phyloP scores from a whole-genome alignment of 1,139 yeast species.

The Suhomyces atakaporum region DNA sequence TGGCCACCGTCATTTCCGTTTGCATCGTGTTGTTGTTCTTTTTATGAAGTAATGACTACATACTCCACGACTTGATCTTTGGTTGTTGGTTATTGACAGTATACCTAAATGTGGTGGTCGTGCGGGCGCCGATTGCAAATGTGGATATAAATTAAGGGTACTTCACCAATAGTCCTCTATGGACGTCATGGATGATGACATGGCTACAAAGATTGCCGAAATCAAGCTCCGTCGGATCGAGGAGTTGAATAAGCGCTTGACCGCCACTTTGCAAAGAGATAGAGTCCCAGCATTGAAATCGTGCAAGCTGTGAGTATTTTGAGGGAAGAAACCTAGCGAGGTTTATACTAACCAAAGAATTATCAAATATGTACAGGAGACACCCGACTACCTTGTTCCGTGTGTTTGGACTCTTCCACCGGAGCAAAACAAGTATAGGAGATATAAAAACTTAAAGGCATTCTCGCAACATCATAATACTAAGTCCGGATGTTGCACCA shows the following conservation, averaged over 20 bases:
- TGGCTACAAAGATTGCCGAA: slow-evolving; percentile 34
- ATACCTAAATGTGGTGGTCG: slow-evolving; percentile 7
- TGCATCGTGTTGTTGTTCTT: slow-evolving; percentile 75
- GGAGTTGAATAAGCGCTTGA: slow-evolving; percentile 59
- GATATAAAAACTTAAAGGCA: slow-evolving; percentile 26
- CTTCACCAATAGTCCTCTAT: neutral
- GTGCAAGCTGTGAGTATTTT: slow-evolving; percentile 44
- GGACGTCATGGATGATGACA: slow-evolving; percentile 7
- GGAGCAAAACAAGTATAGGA: slow-evolving; percentile 48
- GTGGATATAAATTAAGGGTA: slow-evolving; percentile 5
- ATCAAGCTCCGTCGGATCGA: slow-evolving; percentile 65
- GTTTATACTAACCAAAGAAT: slow-evolving; percentile 27
- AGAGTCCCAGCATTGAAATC: slow-evolving; percentile 73
- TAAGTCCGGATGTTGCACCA: slow-evolving; percentile 46
- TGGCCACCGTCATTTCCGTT: slow-evolving; percentile 70
- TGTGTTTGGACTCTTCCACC: slow-evolving; percentile 51
- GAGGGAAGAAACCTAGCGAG: too few relatives aligned
- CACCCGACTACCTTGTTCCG: slow-evolving; percentile 57
- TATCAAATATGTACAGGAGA: slow-evolving; percentile 46
- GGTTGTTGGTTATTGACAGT: too few relatives aligned
- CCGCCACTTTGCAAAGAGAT: slow-evolving; percentile 54
- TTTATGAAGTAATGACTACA: slow-evolving; percentile 13
- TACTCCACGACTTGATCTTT: too few relatives aligned
- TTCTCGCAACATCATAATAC: slow-evolving; percentile 10
- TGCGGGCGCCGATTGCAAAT: slow-evolving; percentile 10